These are phyloP conservation scores for Aspergillus aculeatinus DNA, from an alignment of 2,329 filamentous ascomycete species.

Conservation along the genomic window DNA sequence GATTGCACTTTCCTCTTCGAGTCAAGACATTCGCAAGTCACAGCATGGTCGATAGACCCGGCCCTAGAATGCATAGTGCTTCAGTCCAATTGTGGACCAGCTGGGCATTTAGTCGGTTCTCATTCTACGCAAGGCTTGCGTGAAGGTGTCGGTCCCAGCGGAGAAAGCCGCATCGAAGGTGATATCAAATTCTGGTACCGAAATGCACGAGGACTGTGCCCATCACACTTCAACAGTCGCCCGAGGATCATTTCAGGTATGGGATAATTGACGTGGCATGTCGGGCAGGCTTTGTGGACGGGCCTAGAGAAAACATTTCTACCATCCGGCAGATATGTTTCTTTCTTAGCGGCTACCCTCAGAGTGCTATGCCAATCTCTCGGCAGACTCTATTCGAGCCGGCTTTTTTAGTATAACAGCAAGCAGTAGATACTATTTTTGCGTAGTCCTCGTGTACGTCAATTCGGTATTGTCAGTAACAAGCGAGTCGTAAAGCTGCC, in stretches of 20 bases:
- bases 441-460: too few species aligned
- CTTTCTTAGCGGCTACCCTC: neutral
- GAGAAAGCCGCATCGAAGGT: neutral
- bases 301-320: neutral
- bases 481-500: too few species aligned
- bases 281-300: neutral
- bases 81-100: neutral
- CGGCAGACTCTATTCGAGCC: neutral
- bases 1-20: constrained; percentile 1
- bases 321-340: neutral
- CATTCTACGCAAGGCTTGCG: neutral
- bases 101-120: neutral
- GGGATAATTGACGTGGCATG: constrained; percentile 22
- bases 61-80: neutral
- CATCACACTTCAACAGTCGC: constrained; percentile 14
- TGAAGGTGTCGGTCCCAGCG: neutral
- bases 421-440: neutral
- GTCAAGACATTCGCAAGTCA: neutral
- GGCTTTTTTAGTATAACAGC: neutral
- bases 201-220: constrained; percentile 14
- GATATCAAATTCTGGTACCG: constrained; percentile 9
- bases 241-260: constrained; percentile 1
- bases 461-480: too few species aligned
- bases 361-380: neutral
- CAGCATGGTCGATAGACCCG: neutral